These are phyloP conservation scores for Cryptosporidium bovis DNA, from an alignment of 169 alveolate genomes.

Conservation along the genomic window DNA sequence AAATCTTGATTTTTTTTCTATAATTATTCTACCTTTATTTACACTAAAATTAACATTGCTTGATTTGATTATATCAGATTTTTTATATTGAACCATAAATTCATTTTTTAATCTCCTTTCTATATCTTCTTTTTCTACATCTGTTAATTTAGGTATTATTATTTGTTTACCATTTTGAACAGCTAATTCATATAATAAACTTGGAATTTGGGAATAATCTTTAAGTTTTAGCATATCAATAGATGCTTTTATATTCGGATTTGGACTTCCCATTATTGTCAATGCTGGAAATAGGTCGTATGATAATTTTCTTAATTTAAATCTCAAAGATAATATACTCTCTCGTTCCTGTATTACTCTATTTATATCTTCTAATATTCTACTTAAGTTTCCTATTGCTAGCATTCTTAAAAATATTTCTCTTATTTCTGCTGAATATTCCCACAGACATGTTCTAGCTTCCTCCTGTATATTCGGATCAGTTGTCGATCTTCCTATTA, in stretches of 20 bases:
- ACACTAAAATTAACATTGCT: conserved; percentile 17
- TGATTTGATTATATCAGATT: conserved; percentile 20
- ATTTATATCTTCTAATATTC: conserved; percentile 44
- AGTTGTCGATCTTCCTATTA: conserved; percentile 52
- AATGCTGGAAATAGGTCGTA: conserved; percentile 60
- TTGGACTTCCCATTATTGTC: conserved; percentile 49
- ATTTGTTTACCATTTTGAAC: conserved; percentile 54
- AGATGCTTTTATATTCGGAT: conserved; percentile 31
- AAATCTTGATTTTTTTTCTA: conserved; percentile 58
- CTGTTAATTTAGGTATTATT: conserved; percentile 46
- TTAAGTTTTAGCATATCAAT: conserved; percentile 51
- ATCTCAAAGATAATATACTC: conserved; percentile 28
- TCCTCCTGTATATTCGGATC: conserved; percentile 74
- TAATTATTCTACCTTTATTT: conserved; percentile 41
- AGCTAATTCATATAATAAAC: conserved; percentile 46
- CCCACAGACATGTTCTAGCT: conserved; percentile 73
- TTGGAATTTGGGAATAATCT: conserved; percentile 52
- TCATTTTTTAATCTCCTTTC: conserved; percentile 46
- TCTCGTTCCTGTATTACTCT: conserved; percentile 49
- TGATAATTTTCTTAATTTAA: conserved; percentile 51
- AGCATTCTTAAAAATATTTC: conserved; percentile 50
- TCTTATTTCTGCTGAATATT: conserved; percentile 50
- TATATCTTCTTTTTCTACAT: neutral
- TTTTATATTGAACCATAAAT: conserved; percentile 31
- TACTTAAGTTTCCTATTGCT: conserved; percentile 54